phyloP scores from a whole-genome alignment of 331 rosid species.

The Cucumis variabilis region DNA sequence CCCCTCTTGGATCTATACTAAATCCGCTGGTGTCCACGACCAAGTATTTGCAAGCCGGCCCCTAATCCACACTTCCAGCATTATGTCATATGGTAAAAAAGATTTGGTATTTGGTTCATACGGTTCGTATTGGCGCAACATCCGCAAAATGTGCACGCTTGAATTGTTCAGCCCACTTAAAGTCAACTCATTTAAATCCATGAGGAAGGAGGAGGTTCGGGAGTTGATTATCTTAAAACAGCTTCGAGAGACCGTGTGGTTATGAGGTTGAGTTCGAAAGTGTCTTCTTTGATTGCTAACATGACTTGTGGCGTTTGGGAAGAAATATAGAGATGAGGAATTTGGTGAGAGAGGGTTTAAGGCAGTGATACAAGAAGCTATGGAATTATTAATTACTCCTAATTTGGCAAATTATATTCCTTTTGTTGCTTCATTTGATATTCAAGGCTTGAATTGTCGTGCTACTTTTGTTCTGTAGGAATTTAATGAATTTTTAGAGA shows the following conservation, averaged over 20 bases:
- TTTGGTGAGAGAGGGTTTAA: neutral
- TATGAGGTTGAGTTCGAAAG: neutral
- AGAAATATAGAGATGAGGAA: neutral
- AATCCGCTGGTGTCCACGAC: too few species aligned
- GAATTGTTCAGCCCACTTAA: neutral
- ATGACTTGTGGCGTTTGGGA: constrained; percentile 23
- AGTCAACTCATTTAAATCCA: constrained; percentile 1
- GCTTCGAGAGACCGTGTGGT: neutral
- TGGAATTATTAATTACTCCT: neutral
- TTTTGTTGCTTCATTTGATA: neutral
- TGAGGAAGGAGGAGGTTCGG: neutral
- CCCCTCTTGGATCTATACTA: too few species aligned
- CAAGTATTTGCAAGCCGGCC: neutral
- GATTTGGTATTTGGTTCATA: neutral
- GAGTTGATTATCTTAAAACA: neutral
- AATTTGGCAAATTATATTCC: constrained; percentile 17
- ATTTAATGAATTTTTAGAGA: constrained; percentile 10
- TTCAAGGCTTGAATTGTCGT: constrained; percentile 12
- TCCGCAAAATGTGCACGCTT: neutral
- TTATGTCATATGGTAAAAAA: neutral
- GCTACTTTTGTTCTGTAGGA: neutral
- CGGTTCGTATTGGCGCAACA: neutral
- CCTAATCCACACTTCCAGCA: neutral
- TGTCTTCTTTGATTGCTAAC: neutral
- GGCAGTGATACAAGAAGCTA: neutral